A percentile compares a stretch with the other conserved stretches of the same genome.
phyloP scores from a whole-genome alignment of 495 filamentous ascomycete genomes.

The Xanthoparmelia taractica region DNA sequence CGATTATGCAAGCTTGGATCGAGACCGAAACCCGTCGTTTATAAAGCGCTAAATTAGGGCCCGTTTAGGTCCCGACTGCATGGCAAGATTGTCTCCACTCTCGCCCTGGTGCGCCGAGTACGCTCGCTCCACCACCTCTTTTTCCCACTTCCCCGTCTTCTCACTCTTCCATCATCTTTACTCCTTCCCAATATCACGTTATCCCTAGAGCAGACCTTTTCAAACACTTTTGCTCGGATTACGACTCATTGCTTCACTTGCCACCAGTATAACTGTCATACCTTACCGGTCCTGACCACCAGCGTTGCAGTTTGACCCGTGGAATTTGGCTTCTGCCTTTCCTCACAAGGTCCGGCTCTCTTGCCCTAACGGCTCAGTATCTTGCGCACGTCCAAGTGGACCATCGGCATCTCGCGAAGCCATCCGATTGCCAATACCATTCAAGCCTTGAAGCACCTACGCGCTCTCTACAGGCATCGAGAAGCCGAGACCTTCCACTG shows the following conservation, averaged over 20 bases:
- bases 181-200: background rate
- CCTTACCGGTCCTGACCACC: background rate
- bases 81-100: conserved; percentile 1
- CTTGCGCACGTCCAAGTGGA: background rate
- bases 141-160: background rate
- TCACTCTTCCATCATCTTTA: background rate
- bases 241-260: background rate
- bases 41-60: background rate
- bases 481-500: conserved; percentile 6
- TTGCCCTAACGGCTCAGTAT: background rate
- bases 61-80: conserved; percentile 6
- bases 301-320: background rate
- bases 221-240: background rate
- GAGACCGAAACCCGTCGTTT: background rate
- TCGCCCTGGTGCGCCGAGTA: conserved; percentile 6
- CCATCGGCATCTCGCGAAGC: background rate
- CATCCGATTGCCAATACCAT: background rate
- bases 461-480: conserved; percentile 22
- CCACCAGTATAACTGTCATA: background rate
- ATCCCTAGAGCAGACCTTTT: background rate
- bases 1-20: conserved; percentile 3
- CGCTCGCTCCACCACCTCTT: conserved; percentile 2
- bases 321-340: background rate
- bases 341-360: background rate
- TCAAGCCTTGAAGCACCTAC: conserved; percentile 12